Evolutionary conservation across 139 green algal species (phyloP), one percentile per base, ranked within the genome.

Genomic region (Nannochloris sp.): DNA sequence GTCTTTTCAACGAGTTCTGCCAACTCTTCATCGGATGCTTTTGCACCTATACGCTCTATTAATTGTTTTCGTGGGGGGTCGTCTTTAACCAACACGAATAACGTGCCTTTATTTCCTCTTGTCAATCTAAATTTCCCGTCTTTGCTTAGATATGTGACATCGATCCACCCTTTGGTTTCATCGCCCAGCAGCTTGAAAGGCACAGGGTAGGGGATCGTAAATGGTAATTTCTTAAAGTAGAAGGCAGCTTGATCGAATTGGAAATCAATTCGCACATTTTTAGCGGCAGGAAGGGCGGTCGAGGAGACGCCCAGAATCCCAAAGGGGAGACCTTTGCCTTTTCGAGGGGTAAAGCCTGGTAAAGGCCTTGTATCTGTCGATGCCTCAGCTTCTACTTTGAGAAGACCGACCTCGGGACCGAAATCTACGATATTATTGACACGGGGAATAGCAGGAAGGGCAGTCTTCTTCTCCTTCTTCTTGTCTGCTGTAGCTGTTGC

Each of bases 121-220:
- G 72, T 76, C 19, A 97, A 58, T 4, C 90, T 75, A 56, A 96
- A 83, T 3, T 32, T 53, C 35, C 67, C 70, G 33, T 91, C 76
- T 0, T 48, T 39, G 14, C 72, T 81, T 56, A 93, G 71, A 78
- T 95, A 96, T 0, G 86, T 93, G 23, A 89, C 76, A 68, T 95
- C 88, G 1, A 95, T 74, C 82, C 84, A 95, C n/a, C 87, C 87
- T 81, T 97, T 97, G 33, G 76, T 79, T 67, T 98, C 93, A 68
- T 99, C 89, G 0, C 87, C 90, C 34, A 99, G 78, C 9, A 97
- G 68, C 25, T 77, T 70, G 75, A 99, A 99, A 6, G 93, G 93
- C 38, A 99, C 93, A 5, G 92, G 93, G 74, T 98, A 99, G 4
- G 93, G 93, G 2, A 96, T 75, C 33, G 80, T 85, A 74, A 96